Conservation (phyloP, 1,139 yeast genomes). For the Saccharomyces uvarum region DNA sequence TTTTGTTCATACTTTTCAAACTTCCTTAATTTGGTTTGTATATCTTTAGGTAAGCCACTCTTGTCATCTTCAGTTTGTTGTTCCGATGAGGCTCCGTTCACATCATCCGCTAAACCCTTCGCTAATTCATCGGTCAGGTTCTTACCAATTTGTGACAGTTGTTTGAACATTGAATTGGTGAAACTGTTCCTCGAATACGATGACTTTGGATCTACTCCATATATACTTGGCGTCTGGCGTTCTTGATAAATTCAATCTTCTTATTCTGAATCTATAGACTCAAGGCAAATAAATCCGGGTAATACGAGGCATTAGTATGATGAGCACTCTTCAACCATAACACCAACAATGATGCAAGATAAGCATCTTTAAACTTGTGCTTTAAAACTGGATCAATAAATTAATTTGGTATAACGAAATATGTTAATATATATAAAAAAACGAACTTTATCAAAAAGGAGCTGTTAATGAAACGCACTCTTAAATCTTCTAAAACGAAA, state of each 20-base stretch:
- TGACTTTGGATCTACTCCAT: background rate
- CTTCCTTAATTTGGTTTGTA: conserved; percentile 60
- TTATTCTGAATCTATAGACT: background rate
- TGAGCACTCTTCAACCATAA: too few species aligned
- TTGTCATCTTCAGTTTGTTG: conserved; percentile 25
- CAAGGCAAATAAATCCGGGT: background rate
- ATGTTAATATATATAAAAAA: background rate
- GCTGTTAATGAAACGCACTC: background rate
- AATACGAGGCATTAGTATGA: background rate
- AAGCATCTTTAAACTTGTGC: too few species aligned
- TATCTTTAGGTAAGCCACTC: conserved; percentile 44
- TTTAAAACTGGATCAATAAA: background rate
- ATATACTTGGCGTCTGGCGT: background rate
- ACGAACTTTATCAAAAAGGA: background rate
- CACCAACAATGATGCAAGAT: too few species aligned
- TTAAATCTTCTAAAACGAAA: background rate
- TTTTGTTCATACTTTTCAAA: conserved; percentile 83
- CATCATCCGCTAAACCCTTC: conserved; percentile 29
- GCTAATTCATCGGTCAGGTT: conserved; percentile 55
- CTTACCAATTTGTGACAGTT: conserved; percentile 54
- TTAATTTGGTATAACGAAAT: background rate
- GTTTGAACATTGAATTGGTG: conserved; percentile 44
- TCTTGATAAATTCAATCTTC: background rate
- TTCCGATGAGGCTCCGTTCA: conserved; percentile 12
- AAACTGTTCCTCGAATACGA: background rate